phyloP scores from a whole-genome alignment of 2,329 filamentous ascomycete genomes.

The Myriosclerotinia scirpicola region DNA sequence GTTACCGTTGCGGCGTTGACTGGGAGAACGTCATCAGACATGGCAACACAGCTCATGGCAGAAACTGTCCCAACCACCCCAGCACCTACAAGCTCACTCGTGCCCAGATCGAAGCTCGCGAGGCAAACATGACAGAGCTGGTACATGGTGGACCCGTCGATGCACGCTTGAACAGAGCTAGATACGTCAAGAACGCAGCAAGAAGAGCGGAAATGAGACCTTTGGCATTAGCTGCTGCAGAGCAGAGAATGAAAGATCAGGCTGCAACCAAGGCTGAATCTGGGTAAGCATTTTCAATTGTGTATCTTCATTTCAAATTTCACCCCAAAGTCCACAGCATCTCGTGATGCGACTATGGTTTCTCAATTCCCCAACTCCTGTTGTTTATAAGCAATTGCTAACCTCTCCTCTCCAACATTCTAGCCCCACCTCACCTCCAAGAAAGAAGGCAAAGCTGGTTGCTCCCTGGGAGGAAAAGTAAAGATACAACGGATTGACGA shows the following conservation, averaged over 20 bases:
- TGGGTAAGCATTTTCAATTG: not conserved
- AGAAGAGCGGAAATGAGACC: slow-evolving; percentile 25
- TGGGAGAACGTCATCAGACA: slow-evolving; percentile 32
- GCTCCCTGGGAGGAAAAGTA: not conserved
- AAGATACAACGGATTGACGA: too few relatives aligned
- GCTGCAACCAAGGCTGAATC: not conserved
- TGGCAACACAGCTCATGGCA: slow-evolving; percentile 28
- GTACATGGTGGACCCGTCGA: slow-evolving; percentile 30
- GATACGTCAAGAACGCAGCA: slow-evolving; percentile 21
- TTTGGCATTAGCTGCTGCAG: slow-evolving; percentile 28
- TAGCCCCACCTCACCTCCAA: not conserved
- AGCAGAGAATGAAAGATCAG: slow-evolving; percentile 24
- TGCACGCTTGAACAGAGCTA: slow-evolving; percentile 26
- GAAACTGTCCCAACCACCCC: slow-evolving; percentile 16
- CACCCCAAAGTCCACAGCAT: not conserved
- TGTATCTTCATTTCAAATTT: not conserved
- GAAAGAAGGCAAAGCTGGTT: not conserved
- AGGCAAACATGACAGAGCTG: slow-evolving; percentile 24
- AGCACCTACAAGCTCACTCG: not conserved
- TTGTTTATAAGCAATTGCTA: not conserved
- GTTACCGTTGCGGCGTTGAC: slow-evolving; percentile 31
- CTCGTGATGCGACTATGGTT: too few relatives aligned
- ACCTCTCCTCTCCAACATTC: not conserved
- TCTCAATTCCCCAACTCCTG: not conserved
- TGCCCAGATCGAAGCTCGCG: slow-evolving; percentile 2